phyloP scores from a whole-genome alignment of 768 basidiomycete genomes.

The Leccinum longicurvipes region DNA sequence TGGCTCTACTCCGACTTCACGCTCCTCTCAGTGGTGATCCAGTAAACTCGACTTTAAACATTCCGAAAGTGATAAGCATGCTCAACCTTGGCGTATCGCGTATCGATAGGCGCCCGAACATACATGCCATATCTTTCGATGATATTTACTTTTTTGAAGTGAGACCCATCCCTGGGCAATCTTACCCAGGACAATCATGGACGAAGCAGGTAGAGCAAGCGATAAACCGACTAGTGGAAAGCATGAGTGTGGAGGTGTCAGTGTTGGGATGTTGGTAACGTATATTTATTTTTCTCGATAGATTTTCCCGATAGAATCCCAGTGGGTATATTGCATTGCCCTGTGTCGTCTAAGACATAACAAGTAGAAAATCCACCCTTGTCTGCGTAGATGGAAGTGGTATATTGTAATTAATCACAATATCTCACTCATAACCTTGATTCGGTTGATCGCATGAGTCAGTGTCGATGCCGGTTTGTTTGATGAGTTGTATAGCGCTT shows the following conservation, averaged over 20 bases:
- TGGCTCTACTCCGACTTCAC: constrained; percentile 40
- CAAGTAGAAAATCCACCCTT: neutral
- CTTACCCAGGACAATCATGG: constrained; percentile 25
- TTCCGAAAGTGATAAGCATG: constrained; percentile 27
- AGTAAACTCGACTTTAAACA: constrained; percentile 4
- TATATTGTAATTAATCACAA: neutral
- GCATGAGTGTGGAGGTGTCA: constrained; percentile 34
- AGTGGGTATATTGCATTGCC: neutral
- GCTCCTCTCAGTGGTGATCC: neutral
- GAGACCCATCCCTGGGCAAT: neutral
- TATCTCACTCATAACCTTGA: neutral
- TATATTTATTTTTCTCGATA: neutral
- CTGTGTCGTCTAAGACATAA: neutral
- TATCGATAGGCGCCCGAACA: constrained; percentile 64
- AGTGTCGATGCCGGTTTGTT: neutral
- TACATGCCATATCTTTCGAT: constrained; percentile 44
- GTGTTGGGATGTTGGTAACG: constrained; percentile 51
- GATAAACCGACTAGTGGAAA: constrained; percentile 33
- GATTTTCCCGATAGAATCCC: neutral
- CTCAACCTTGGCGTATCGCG: constrained; percentile 46
- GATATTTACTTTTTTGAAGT: constrained; percentile 68
- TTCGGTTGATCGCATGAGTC: neutral
- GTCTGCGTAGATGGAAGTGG: neutral
- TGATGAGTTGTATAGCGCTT: constrained; percentile 31
- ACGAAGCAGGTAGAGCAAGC: constrained; percentile 33